Evolutionary conservation across 2,329 filamentous ascomycete genomes (phyloP), one percentile per base, ranked within the genome.

Genomic region (Pseudogymnoascus sp.): DNA sequence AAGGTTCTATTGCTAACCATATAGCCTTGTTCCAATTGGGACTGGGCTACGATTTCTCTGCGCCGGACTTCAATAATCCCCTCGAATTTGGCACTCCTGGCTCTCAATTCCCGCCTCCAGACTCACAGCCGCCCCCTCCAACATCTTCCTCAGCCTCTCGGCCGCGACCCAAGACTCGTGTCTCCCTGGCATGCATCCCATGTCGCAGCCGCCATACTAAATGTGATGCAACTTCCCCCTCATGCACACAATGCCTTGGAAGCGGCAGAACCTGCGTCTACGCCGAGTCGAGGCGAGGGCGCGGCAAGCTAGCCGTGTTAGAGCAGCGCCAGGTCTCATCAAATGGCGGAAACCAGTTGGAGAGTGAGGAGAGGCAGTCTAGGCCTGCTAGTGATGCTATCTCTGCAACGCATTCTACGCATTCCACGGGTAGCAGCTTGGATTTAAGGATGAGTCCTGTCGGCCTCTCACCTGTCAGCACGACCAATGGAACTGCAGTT

Each of bases 231-330:
- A 74, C 71, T 48, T 72, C 72, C 62, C 79, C 79, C 29, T 68
- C 67, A 15, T 80, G 78, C 63, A 71, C 68, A 60, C 76, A 78
- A 25, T 80, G 79, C 66, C 67, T 69, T 38, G 68, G 70, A 17
- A 74, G 75, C 48, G 74, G 74, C 27, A 78, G 78, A 63, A 71
- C 76, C 29, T 82, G 79, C 62, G 74, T 74, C 63, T 81, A 81
- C 68, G 73, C 77, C 17, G 77, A 77, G 65, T 81, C 80, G 10
- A 74, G 79, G 36, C 73, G 80, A 66, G 79, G 80, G 10, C 76
- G 74, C 58, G 71, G 73, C 38, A 73, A 75, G 64, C 68, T 71
- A 8, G 74, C 58, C 6, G 10, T 41, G 9, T 38, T 59, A 6
- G 58, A 39, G 58, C 58, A 59, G 21, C 58, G 58, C 5, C 58